Percentiles rank a stretch among this genome's conserved stretches.
phyloP scores from a whole-genome alignment of 1,139 yeast genomes.

The Geotrichum macrosporum region DNA sequence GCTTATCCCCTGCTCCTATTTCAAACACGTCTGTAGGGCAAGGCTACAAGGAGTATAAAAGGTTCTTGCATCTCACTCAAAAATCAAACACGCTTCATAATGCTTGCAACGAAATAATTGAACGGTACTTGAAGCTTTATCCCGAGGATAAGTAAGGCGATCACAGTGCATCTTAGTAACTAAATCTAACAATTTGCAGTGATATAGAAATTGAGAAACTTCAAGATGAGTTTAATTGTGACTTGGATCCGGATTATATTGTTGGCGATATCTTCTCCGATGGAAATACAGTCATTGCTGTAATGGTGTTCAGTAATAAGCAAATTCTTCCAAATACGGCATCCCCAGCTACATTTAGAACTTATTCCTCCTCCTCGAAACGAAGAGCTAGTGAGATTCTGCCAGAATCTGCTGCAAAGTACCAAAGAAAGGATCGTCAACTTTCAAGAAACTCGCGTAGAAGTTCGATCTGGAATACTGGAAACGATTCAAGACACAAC shows the following conservation, averaged over 20 bases:
- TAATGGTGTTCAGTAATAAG: conserved; percentile 1
- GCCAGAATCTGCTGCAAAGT: conserved; percentile 6
- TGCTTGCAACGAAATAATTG: conserved; percentile 49
- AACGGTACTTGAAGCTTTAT: conserved; percentile 55
- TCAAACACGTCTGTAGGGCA: neutral
- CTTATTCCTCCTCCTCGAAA: conserved; percentile 11
- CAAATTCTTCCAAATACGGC: neutral
- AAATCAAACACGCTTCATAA: conserved; percentile 44
- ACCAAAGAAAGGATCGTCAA: neutral
- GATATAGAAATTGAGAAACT: conserved; percentile 49
- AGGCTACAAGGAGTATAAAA: conserved; percentile 15
- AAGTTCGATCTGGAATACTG: conserved; percentile 15
- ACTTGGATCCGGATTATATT: conserved; percentile 68
- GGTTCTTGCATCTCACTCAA: conserved; percentile 58
- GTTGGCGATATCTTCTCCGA: conserved; percentile 59
- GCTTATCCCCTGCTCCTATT: conserved; percentile 4
- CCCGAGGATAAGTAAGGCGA: conserved; percentile 45
- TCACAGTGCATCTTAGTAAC: neutral
- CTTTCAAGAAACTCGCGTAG: conserved; percentile 1
- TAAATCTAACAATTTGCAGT: neutral
- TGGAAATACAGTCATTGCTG: conserved; percentile 45
- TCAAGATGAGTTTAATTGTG: conserved; percentile 64
- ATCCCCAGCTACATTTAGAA: conserved; percentile 7
- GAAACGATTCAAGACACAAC: neutral
- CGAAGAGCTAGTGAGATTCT: conserved; percentile 8